Conservation (phyloP, 495 filamentous ascomycete species). For the Bacidia gigantensis region DNA sequence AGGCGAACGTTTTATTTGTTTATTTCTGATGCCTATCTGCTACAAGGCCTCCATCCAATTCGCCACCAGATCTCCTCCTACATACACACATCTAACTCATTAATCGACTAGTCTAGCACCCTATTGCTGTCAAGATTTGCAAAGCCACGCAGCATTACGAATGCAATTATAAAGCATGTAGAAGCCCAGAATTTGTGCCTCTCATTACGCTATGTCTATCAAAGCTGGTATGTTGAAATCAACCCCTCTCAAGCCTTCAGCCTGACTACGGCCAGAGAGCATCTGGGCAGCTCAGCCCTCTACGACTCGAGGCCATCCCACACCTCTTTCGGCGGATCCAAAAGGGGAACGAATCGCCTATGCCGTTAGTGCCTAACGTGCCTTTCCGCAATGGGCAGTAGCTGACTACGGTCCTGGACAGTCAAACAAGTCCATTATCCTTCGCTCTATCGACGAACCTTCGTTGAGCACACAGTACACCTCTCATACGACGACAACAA, state of each 20-base stretch:
- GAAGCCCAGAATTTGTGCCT: too few species aligned
- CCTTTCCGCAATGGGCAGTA: conserved; percentile 10
- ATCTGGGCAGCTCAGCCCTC: conserved; percentile 67
- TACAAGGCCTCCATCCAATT: too few species aligned
- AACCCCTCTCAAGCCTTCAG: neutral
- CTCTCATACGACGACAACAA: conserved; percentile 72
- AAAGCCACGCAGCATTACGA: too few species aligned
- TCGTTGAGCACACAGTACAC: conserved; percentile 74
- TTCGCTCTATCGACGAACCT: conserved; percentile 85
- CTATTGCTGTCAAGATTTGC: too few species aligned
- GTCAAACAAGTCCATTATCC: conserved; percentile 92
- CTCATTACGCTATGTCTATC: conserved; percentile 15
- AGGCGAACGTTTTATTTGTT: too few species aligned
- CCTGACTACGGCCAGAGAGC: conserved; percentile 32
- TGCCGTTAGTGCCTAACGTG: conserved; percentile 41
- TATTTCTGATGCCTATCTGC: too few species aligned
- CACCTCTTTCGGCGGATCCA: conserved; percentile 74
- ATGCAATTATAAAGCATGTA: too few species aligned
- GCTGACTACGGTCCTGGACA: conserved; percentile 21
- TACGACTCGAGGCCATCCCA: conserved; percentile 76
- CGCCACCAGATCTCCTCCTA: too few species aligned
- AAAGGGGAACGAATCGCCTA: conserved; percentile 92
- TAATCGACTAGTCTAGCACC: too few species aligned
- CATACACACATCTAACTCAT: too few species aligned
- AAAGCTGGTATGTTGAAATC: conserved; percentile 14